A percentile compares a stretch with the other conserved stretches of the same genome.
phyloP scores from a whole-genome alignment of 1,284 basidiomycete genomes.

The Apiotrichum mycotoxinovorans region DNA sequence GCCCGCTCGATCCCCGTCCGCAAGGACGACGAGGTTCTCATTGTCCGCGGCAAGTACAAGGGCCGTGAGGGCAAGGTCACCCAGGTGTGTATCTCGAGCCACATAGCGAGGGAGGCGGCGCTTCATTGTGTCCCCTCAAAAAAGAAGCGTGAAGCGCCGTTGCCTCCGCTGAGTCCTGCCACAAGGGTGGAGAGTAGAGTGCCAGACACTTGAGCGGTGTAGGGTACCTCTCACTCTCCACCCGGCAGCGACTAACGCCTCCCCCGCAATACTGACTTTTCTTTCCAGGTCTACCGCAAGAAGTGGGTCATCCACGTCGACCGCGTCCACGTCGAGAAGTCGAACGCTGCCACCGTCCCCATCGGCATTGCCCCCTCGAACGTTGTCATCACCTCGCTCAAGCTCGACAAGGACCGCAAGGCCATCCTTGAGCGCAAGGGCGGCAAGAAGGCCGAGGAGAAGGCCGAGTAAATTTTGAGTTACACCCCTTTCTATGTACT shows the following conservation, averaged over 20 bases:
- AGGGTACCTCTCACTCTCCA: not conserved
- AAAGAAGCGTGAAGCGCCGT: conserved; percentile 8
- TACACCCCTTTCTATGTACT: conserved; percentile 6
- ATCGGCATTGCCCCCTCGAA: conserved; percentile 97
- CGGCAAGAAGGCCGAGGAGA: conserved; percentile 42
- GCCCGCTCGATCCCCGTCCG: conserved; percentile 92
- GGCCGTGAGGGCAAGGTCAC: conserved; percentile 97
- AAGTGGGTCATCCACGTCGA: conserved; percentile 99
- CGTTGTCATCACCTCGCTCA: conserved; percentile 88
- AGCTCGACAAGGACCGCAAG: conserved; percentile 57
- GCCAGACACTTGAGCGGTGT: not conserved
- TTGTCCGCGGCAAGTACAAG: conserved; percentile 95
- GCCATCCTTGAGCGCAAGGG: conserved; percentile 54
- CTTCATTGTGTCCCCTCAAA: not conserved
- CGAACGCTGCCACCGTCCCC: conserved; percentile 88
- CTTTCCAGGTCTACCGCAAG: conserved; percentile 90
- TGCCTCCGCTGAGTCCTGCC: not conserved
- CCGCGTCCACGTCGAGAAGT: conserved; percentile 96
- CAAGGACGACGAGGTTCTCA: conserved; percentile 97
- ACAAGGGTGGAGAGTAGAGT: not conserved
- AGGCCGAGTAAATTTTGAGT: conserved; percentile 35
- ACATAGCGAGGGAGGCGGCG: conserved; percentile 2
- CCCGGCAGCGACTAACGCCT: conserved; percentile 7
- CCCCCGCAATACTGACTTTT: not conserved
- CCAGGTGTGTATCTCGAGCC: conserved; percentile 54